Evolutionary conservation across 2,329 filamentous ascomycete species (phyloP).

Genomic region (Verticillium isaacii): DNA sequence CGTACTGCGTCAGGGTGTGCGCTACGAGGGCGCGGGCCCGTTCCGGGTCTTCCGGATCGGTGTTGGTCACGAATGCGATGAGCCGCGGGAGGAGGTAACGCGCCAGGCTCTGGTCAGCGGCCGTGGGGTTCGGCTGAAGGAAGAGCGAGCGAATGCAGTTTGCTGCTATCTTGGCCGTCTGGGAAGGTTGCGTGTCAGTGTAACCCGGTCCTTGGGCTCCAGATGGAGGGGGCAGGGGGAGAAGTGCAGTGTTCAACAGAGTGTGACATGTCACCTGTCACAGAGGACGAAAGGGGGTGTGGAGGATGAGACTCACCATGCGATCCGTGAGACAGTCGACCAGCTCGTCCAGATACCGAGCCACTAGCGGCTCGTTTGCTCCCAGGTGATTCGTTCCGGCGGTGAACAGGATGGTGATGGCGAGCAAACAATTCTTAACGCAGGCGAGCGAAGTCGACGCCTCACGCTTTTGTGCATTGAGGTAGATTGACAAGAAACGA

Average conservation of each 20-base stretch:
- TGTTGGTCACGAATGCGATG: conserved; percentile 67
- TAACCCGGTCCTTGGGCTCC: neutral
- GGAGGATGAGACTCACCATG: conserved; percentile 53
- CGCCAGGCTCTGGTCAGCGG: conserved; percentile 68
- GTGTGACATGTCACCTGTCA: neutral
- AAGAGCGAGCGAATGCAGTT: conserved; percentile 85
- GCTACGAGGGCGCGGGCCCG: conserved; percentile 65
- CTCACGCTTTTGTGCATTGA: conserved; percentile 71
- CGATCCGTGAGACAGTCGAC: conserved; percentile 77
- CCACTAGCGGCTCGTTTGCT: conserved; percentile 69
- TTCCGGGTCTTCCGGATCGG: conserved; percentile 72
- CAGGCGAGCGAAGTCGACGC: conserved; percentile 72
- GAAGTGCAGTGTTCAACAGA: neutral
- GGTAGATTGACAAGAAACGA: conserved; percentile 75
- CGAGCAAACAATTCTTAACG: conserved; percentile 89
- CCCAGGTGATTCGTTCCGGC: conserved; percentile 70
- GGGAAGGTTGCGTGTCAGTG: conserved; percentile 5
- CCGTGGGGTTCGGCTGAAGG: conserved; percentile 56
- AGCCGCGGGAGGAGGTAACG: conserved; percentile 71
- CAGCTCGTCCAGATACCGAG: conserved; percentile 72
- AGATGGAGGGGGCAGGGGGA: neutral
- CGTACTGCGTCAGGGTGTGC: conserved; percentile 70
- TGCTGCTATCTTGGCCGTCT: conserved; percentile 84
- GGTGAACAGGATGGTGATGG: conserved; percentile 84
- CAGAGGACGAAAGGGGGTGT: neutral